Conservation (phyloP, 208 protist genomes). For the Leishmania amazonensis region DNA sequence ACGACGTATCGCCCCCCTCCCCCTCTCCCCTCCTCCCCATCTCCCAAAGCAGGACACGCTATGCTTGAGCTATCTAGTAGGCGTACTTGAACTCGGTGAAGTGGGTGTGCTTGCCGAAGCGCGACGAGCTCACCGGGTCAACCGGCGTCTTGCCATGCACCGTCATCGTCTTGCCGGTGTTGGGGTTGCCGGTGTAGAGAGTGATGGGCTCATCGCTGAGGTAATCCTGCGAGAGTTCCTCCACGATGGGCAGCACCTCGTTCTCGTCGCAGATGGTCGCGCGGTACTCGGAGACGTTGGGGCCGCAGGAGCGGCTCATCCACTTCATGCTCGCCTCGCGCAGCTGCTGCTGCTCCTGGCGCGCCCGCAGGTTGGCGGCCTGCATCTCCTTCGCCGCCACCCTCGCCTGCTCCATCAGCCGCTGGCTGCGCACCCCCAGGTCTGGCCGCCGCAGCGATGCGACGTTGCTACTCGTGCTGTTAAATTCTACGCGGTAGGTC, state of each 20-base stretch:
- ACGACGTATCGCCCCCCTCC: background rate
- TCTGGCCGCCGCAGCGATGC: conserved; percentile 46
- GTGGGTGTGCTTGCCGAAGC: conserved; percentile 82
- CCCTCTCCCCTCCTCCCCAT: background rate
- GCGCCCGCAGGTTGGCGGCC: conserved; percentile 21
- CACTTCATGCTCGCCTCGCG: conserved; percentile 13
- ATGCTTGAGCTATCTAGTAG: conserved; percentile 13
- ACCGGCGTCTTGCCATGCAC: conserved; percentile 87
- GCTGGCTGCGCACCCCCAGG: conserved; percentile 72
- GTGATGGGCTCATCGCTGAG: conserved; percentile 83
- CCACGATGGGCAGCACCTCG: conserved; percentile 57
- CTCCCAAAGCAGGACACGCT: background rate
- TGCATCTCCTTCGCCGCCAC: conserved; percentile 50
- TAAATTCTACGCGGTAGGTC: conserved; percentile 80
- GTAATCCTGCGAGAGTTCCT: conserved; percentile 67
- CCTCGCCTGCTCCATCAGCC: conserved; percentile 60
- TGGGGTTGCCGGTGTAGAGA: conserved; percentile 84
- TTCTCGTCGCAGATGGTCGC: conserved; percentile 50
- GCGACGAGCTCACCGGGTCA: conserved; percentile 50
- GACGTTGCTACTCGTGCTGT: conserved; percentile 58
- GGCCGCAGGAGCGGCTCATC: conserved; percentile 18
- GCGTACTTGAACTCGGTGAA: conserved; percentile 85
- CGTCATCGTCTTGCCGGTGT: conserved; percentile 79
- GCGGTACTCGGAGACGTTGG: conserved; percentile 47
- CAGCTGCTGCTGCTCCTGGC: conserved; percentile 12